Conservation (phyloP, 176 grass and related monocot species). For the Oryza longistaminata region DNA sequence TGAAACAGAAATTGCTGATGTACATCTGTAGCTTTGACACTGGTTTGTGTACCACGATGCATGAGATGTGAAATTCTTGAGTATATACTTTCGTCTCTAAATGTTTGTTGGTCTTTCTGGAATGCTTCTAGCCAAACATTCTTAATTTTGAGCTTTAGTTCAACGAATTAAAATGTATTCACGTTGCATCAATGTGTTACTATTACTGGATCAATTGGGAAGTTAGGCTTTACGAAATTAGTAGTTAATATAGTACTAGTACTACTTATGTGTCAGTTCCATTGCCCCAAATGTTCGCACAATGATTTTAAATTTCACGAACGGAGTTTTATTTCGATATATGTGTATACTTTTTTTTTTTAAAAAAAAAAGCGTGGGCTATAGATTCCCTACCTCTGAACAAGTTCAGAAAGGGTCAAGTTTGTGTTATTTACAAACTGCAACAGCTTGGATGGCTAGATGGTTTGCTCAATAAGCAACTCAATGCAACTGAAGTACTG, state of each 20-base stretch:
- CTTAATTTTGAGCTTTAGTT: not conserved
- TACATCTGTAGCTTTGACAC: conserved; percentile 40
- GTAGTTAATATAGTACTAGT: not conserved
- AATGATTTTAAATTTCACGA: not conserved
- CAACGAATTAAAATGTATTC: no score
- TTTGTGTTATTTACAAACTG: not conserved
- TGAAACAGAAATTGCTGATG: conserved; percentile 28
- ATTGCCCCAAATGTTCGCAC: not conserved
- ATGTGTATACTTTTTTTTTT: no score
- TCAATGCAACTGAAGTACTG: no score
- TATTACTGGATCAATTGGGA: not conserved
- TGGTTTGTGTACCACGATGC: conserved; percentile 22
- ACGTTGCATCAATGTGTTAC: no score
- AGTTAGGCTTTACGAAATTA: not conserved
- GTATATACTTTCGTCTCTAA: not conserved
- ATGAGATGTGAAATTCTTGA: not conserved
- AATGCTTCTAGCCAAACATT: not conserved
- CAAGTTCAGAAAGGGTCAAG: not conserved
- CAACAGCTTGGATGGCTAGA: not conserved
- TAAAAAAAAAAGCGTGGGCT: no score
- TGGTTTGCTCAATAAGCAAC: not conserved
- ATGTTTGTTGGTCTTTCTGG: not conserved
- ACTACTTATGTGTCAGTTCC: not conserved
- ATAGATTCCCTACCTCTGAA: not conserved
- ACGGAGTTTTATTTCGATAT: not conserved